These are phyloP conservation scores for Ogataea neopini DNA, from an alignment of 805 yeast genomes.

Conservation along the genomic window DNA sequence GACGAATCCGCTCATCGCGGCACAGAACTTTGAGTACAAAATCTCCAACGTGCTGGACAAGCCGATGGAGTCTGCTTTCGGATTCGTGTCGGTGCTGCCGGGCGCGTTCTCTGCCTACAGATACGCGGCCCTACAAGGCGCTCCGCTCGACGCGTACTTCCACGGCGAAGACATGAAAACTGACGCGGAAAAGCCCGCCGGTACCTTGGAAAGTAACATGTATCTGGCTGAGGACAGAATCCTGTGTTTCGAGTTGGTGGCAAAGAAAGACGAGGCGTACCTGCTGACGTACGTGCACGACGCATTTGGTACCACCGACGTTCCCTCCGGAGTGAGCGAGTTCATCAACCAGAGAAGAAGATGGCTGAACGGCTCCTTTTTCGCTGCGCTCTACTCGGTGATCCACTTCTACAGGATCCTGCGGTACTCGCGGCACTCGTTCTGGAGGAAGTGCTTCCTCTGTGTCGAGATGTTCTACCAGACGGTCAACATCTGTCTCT, in stretches of 20 bases:
- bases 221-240: slow-evolving; percentile 96
- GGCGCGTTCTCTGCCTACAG: slow-evolving; percentile 97
- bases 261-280: slow-evolving; percentile 71
- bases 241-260: slow-evolving; percentile 90
- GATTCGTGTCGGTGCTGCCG: slow-evolving; percentile 90
- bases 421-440: slow-evolving; percentile 66
- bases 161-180: slow-evolving; percentile 83
- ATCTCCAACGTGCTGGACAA: slow-evolving; percentile 92
- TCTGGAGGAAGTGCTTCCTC: slow-evolving; percentile 64
- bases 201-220: slow-evolving; percentile 92
- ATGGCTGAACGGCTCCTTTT: slow-evolving; percentile 96
- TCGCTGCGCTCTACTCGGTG: slow-evolving; percentile 87
- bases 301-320: slow-evolving; percentile 93
- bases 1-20: slow-evolving; percentile 85
- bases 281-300: slow-evolving; percentile 79
- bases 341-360: slow-evolving; percentile 89
- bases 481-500: slow-evolving; percentile 66
- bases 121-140: slow-evolving; percentile 74
- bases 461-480: slow-evolving; percentile 81
- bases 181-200: slow-evolving; percentile 59
- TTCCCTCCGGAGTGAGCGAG: slow-evolving; percentile 86
- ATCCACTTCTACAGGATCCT: slow-evolving; percentile 74
- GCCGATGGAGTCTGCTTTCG: slow-evolving; percentile 92
- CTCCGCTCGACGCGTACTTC: slow-evolving; percentile 85
- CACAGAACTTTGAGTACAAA: slow-evolving; percentile 95